These are phyloP conservation scores for Begonia peltatifolia DNA, from an alignment of 306 rosid genomes.

Conservation along the genomic window DNA sequence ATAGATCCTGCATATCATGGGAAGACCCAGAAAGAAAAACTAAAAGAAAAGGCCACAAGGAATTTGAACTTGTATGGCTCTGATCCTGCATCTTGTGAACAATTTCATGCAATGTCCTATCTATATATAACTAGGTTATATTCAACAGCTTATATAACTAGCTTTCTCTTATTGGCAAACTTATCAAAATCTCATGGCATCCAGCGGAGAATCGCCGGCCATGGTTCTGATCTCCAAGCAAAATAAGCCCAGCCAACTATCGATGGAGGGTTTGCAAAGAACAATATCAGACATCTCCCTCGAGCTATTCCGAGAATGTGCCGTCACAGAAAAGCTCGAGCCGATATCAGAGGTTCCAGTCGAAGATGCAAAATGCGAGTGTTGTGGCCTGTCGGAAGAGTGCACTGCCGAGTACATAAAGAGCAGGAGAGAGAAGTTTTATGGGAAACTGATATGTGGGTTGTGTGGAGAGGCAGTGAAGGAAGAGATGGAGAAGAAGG, in stretches of 20 bases:
- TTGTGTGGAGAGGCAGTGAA: constrained; percentile 42
- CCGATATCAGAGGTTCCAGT: constrained; percentile 10
- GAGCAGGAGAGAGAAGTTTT: constrained; percentile 20
- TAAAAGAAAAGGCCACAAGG: no score
- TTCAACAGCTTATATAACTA: no score
- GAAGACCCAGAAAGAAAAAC: no score
- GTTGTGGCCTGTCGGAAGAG: constrained; percentile 53
- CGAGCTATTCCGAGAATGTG: constrained; percentile 13
- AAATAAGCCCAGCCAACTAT: background rate
- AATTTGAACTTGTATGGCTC: no score
- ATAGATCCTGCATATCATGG: no score
- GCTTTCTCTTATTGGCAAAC: no score
- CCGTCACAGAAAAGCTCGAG: constrained; percentile 1
- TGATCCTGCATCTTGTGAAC: no score
- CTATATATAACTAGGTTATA: no score
- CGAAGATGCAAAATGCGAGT: constrained; percentile 42
- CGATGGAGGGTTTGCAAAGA: constrained; percentile 30
- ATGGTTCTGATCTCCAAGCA: no score
- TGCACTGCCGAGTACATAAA: constrained; percentile 34
- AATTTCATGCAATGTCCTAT: no score
- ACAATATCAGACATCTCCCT: constrained; percentile 27
- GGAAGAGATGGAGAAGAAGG: constrained; percentile 40
- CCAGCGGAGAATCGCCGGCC: no score
- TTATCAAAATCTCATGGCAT: no score
- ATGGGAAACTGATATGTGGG: constrained; percentile 41